phyloP scores from a whole-genome alignment of 106 monocot species.

The Phalaenopsis aphrodite region DNA sequence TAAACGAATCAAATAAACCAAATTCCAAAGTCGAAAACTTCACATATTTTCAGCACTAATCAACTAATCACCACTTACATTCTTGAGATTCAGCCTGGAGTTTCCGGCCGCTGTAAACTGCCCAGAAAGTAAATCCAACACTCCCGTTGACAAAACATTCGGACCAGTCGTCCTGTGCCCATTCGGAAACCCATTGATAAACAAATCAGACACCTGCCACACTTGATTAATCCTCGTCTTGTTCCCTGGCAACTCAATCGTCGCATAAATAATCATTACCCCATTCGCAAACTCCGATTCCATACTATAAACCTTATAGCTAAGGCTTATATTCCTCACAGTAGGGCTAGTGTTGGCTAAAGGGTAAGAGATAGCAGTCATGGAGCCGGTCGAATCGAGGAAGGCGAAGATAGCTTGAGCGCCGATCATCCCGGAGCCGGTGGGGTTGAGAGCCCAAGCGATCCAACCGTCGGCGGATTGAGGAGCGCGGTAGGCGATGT shows the following conservation, averaged over 20 bases:
- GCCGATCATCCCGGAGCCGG: conserved; percentile 18
- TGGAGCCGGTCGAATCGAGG: conserved; percentile 6
- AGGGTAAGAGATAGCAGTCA: conserved; percentile 20
- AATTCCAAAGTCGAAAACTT: too few species aligned
- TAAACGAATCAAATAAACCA: background rate
- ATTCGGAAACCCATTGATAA: background rate
- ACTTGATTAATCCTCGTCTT: conserved; percentile 23
- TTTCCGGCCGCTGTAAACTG: conserved; percentile 3
- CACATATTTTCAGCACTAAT: too few species aligned
- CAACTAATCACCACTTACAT: conserved; percentile 37
- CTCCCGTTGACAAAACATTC: conserved; percentile 6
- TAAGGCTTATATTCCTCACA: conserved; percentile 17
- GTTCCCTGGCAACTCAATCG: conserved; percentile 23
- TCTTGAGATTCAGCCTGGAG: conserved; percentile 38
- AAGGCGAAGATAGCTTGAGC: conserved; percentile 36
- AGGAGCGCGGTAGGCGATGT: conserved; percentile 44
- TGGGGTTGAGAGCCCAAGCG: conserved; percentile 42
- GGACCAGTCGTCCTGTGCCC: background rate
- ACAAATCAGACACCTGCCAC: conserved; percentile 32
- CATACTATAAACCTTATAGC: conserved; percentile 19
- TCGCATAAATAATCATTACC: conserved; percentile 35
- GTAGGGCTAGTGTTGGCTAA: conserved; percentile 13
- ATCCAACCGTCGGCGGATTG: conserved; percentile 36
- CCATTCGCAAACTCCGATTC: conserved; percentile 21
- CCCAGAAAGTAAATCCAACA: conserved; percentile 34